phyloP scores from a whole-genome alignment of 2,329 filamentous ascomycete genomes.

The Fusarium musae region DNA sequence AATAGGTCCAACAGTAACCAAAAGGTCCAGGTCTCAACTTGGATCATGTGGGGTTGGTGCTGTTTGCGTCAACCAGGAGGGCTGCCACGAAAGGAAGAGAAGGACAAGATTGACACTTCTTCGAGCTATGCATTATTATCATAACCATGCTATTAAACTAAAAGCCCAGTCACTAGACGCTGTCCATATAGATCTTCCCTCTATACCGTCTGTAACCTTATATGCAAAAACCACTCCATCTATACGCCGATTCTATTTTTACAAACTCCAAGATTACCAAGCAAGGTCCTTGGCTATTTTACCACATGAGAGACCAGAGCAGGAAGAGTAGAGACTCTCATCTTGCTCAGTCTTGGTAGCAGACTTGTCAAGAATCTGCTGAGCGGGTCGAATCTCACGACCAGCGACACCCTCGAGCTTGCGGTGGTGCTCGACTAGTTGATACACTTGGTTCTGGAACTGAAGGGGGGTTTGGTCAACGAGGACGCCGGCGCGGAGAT shows the following conservation, averaged over 20 bases:
- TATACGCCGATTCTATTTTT: slow-evolving; percentile 19
- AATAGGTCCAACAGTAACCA: no score
- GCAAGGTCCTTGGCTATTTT: slow-evolving; percentile 26
- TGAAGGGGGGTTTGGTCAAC: slow-evolving; percentile 17
- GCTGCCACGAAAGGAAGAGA: background rate
- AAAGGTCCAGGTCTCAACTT: no score
- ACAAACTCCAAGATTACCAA: slow-evolving; percentile 16
- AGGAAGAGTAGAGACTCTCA: slow-evolving; percentile 26
- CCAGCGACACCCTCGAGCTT: slow-evolving; percentile 22
- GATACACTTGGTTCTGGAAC: slow-evolving; percentile 33
- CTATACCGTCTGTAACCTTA: background rate
- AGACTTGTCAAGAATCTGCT: slow-evolving; percentile 25
- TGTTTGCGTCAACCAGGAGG: background rate
- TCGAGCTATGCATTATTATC: background rate
- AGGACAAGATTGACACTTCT: background rate
- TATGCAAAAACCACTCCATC: background rate
- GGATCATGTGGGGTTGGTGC: no score
- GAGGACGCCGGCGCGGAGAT: slow-evolving; percentile 6
- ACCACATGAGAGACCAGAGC: slow-evolving; percentile 26
- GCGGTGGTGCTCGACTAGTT: slow-evolving; percentile 32
- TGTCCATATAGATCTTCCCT: background rate
- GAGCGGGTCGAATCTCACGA: slow-evolving; percentile 31
- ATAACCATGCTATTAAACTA: background rate
- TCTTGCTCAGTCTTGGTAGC: slow-evolving; percentile 30
- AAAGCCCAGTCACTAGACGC: background rate